Evolutionary conservation across 1,284 basidiomycete genomes (phyloP), one percentile per base, ranked within the genome.

Genomic region (Peniophora sp.): DNA sequence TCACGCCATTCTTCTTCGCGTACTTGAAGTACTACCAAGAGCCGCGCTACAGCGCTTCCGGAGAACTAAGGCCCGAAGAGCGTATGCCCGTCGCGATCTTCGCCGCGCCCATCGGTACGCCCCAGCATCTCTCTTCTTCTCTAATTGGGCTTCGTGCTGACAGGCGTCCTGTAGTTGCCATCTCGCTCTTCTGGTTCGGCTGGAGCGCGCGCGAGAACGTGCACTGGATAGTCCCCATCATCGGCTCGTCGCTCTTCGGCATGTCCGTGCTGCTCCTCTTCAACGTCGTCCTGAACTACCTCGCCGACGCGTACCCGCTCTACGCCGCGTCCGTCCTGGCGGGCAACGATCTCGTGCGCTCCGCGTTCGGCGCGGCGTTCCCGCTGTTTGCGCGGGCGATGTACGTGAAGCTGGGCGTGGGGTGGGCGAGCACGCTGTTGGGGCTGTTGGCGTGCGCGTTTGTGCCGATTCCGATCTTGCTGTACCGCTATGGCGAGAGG

Each of bases 141-240:
- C 27, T 6, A 5, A 32, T 32, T 32, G 27, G 27, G 5, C 6
- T 12, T 6, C 27, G 27, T 32, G 12, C 27, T 32, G 27, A 32
- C 27, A 5, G 6, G n/a, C 5, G 27, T 32, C 12, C 27, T 32
- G 12, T 12, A 32, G 27, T 32, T 12, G 27, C 74, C 2, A 54
- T 68, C 18, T 71, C 69, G 3, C 64, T 73, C 23, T 71, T 76
- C 60, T 66, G 67, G 62, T 68, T 75, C 50, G 72, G 72, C 14
- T 75, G 72, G 69, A 67, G 70, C 1, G 64, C 68, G 12, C 58
- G 54, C 3, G 36, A 58, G 3, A 56, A 50, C 43, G 49, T 69
- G 1, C 67, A 64, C 47, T 67, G 66, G 67, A 60, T 62, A 24
- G 55, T 60, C 22, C 62, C 62, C 23, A 61, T 63, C 51, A 45